Conservation (phyloP, 139 green algal species). For the Chlorella vulgaris region DNA sequence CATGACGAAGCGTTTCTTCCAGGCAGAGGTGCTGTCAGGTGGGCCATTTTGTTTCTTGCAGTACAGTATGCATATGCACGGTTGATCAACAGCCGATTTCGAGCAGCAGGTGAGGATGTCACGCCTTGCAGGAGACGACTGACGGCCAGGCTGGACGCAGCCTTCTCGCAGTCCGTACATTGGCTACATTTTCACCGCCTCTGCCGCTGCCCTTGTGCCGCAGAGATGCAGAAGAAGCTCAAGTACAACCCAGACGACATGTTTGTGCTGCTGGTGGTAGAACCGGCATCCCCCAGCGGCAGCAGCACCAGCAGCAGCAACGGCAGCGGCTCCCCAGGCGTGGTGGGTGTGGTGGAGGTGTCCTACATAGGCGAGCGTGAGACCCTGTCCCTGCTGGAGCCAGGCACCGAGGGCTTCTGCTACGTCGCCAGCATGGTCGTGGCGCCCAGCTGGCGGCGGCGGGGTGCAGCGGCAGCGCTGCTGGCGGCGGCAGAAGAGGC, state of each 20-base stretch:
- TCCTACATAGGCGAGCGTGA: constrained; percentile 30
- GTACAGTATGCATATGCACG: no score
- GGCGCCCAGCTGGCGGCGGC: constrained; percentile 1
- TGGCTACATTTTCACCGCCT: background rate
- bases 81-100: no score
- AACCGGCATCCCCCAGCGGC: background rate
- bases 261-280: constrained; percentile 37
- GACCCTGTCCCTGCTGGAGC: constrained; percentile 36
- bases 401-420: background rate
- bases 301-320: constrained; percentile 6
- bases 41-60: background rate
- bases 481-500: constrained; percentile 44
- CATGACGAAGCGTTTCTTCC: constrained; percentile 30
- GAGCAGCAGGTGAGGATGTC: no score
- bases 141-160: no score
- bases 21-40: constrained; percentile 38
- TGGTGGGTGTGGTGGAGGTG: constrained; percentile 56
- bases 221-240: constrained; percentile 50
- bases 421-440: constrained; percentile 64
- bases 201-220: background rate
- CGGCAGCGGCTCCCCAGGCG: background rate
- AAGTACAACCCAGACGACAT: constrained; percentile 35
- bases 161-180: no score
- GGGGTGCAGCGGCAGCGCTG: constrained; percentile 34
- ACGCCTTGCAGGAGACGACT: no score